Percentiles rank a stretch among this genome's conserved stretches.
These are phyloP conservation scores for Amauroascus verrucosus DNA, from an alignment of 2,329 filamentous ascomycete species.

Conservation along the genomic window DNA sequence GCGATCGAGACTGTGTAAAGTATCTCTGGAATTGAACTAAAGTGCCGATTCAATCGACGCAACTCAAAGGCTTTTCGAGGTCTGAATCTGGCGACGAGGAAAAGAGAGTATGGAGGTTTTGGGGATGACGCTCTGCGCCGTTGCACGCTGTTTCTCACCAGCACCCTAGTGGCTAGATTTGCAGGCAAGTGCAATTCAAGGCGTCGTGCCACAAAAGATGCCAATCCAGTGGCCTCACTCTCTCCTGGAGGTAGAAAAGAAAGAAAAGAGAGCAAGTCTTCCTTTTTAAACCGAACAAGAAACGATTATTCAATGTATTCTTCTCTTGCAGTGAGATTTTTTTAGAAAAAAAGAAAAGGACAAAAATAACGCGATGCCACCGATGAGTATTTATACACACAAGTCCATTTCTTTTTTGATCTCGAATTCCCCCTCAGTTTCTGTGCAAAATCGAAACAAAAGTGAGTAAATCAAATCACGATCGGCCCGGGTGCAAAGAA, in stretches of 20 bases:
- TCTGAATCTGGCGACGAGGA: background rate
- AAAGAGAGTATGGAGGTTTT: background rate
- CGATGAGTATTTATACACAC: slow-evolving; percentile 1
- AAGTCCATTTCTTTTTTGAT: background rate
- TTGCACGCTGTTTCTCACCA: background rate
- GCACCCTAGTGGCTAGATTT: background rate
- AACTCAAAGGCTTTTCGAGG: background rate
- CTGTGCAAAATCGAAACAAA: background rate
- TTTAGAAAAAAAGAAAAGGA: background rate
- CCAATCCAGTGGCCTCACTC: slow-evolving; percentile 12
- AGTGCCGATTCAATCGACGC: slow-evolving; percentile 3
- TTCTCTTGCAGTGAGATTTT: background rate
- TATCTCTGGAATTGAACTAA: no score
- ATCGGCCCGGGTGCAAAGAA: background rate
- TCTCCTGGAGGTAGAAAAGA: slow-evolving; percentile 2
- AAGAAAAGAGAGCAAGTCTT: background rate
- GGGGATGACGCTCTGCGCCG: slow-evolving; percentile 6
- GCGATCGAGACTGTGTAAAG: no score
- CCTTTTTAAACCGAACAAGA: no score
- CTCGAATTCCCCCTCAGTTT: background rate
- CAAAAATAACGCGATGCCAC: background rate
- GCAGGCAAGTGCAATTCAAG: slow-evolving; percentile 4
- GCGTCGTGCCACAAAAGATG: slow-evolving; percentile 1
- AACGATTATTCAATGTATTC: no score
- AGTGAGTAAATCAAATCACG: no score